Evolutionary conservation across 83 land plant species (phyloP), one percentile per base, ranked within the genome.

Genomic region (Picea abies): DNA sequence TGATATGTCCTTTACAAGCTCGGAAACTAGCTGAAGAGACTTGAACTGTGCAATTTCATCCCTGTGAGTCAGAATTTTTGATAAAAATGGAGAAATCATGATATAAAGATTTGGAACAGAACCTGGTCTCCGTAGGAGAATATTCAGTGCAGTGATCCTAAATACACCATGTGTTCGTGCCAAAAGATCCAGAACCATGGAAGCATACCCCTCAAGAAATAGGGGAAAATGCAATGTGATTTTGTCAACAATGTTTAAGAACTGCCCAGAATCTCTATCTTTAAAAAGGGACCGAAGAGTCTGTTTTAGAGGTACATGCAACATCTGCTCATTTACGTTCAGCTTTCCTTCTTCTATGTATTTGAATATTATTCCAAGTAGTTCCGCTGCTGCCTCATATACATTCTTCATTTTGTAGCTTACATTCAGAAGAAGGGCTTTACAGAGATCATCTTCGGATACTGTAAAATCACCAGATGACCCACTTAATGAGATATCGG

Each of bases 31-130:
- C 65, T 89, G 84, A n/a, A 89, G 71, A 58, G 78, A 84, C 62
- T 87, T 87, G 20, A 89, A 80, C 84, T 89, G 91, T 16, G 83
- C 84, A 80, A 83, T 47, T 81, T 87, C 85, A 89, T 89, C 91
- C 52, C 90, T 73, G 58, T 89, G 91, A 41, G 84, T 44, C 14
- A 89, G 56, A 15, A 89, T 32, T 68, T 84, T 87, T 37, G 90
- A 80, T 52, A 89, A 83, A 61, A 80, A 84, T 3, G 85, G 90
- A 8, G 85, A 47, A 44, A 89, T 68, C 82, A 82, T 69, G 76
- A 80, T 88, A 70, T 83, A 82, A 17, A 85, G 85, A 60, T 83
- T 87, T 17, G 76, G 71, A 15, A 82, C 65, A 19, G 80, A 70
- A 37, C 62, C 66, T 20, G 87, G 76, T 37, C 76, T 15, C 44